Evolutionary conservation across 2,329 filamentous ascomycete species (phyloP).

Genomic region (Aspergillus alliaceus): DNA sequence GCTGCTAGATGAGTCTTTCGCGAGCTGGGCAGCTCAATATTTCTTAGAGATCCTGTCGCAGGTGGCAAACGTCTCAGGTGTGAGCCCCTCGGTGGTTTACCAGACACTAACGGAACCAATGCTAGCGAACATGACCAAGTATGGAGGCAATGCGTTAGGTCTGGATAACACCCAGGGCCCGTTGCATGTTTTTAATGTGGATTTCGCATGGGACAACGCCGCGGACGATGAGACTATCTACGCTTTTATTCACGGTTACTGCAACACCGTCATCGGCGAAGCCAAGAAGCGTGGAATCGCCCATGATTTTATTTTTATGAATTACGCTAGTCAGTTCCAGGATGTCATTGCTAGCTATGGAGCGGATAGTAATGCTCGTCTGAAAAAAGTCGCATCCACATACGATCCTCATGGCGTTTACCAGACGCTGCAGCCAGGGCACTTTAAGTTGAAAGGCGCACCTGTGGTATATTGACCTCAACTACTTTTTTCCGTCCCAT

Average conservation of each 20-base stretch:
- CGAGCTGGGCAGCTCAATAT: constrained; percentile 16
- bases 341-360: constrained; percentile 46
- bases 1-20: constrained; percentile 28
- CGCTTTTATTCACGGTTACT: constrained; percentile 23
- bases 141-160: constrained; percentile 7
- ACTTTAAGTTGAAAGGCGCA: constrained; percentile 41
- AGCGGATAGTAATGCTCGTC: constrained; percentile 27
- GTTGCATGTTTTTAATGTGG: constrained; percentile 26
- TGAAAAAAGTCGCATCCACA: constrained; percentile 34
- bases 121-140: constrained; percentile 28
- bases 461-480: not conserved
- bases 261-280: not conserved
- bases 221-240: constrained; percentile 34
- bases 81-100: constrained; percentile 21
- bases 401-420: constrained; percentile 46
- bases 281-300: constrained; percentile 11
- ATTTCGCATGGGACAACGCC: constrained; percentile 31
- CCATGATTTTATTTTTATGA: constrained; percentile 42
- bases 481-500: accelerated
- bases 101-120: constrained; percentile 36
- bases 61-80: not conserved
- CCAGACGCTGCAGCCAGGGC: constrained; percentile 42
- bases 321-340: constrained; percentile 48
- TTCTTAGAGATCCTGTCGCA: not conserved
- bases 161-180: not conserved